Percentiles rank a stretch among this genome's conserved stretches.
phyloP scores from a whole-genome alignment of 2,329 filamentous ascomycete species.

The Colletotrichum sp. region DNA sequence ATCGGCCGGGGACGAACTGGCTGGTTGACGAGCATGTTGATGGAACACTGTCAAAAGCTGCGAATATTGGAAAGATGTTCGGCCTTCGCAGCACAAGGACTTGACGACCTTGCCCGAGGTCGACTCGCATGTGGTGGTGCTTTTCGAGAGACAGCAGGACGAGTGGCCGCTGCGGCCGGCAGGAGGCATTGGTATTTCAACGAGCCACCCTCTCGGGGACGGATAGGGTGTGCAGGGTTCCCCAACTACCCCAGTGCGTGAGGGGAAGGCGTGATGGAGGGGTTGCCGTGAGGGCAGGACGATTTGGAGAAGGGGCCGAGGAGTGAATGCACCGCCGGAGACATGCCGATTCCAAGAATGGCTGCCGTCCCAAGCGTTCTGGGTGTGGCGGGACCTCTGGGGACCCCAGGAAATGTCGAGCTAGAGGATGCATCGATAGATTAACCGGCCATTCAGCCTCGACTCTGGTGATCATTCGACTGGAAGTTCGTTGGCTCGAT shows the following conservation, averaged over 20 bases:
- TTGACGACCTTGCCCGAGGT: background rate
- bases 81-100: background rate
- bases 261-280: slow-evolving; percentile 8
- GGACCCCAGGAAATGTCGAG: background rate
- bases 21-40: slow-evolving; percentile 20
- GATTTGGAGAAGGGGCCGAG: slow-evolving; percentile 8
- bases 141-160: background rate
- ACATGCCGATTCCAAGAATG: background rate
- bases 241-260: slow-evolving; percentile 17
- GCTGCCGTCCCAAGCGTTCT: background rate
- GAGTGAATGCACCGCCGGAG: background rate
- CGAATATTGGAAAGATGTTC: background rate
- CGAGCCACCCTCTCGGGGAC: background rate
- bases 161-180: background rate
- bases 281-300: background rate
- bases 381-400: background rate
- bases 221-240: slow-evolving; percentile 5
- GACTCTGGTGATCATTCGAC: background rate
- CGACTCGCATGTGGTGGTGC: background rate
- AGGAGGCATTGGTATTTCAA: slow-evolving; percentile 7
- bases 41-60: background rate
- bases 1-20: slow-evolving; percentile 19
- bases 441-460: slow-evolving; percentile 19
- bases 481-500: background rate
- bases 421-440: background rate